Evolutionary conservation across 306 rosid genomes (phyloP).

Genomic region (Carpinus viminea): DNA sequence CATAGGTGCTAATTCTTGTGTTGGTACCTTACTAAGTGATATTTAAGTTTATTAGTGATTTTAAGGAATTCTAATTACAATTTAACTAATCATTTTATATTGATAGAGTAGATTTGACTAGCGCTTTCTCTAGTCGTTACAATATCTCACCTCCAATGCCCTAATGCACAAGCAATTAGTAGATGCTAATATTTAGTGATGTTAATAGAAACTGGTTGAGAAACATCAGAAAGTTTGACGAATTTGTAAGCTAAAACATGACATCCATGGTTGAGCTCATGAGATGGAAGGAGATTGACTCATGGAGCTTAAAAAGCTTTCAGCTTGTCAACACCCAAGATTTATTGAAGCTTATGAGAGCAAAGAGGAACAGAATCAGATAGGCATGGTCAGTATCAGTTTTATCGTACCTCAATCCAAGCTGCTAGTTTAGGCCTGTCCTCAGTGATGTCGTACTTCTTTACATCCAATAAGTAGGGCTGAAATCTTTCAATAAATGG

Average conservation of each 20-base stretch:
- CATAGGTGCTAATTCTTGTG: no score
- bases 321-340: not conserved
- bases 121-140: no score
- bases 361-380: not conserved
- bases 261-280: not conserved
- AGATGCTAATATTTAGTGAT: no score
- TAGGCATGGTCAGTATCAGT: not conserved
- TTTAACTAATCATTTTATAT: no score
- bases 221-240: no score
- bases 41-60: no score
- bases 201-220: not conserved
- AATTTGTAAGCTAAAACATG: no score
- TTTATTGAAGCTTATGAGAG: not conserved
- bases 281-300: not conserved
- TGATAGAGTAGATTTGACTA: no score
- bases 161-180: not conserved
- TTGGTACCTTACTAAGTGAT: no score
- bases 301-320: no score
- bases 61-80: no score
- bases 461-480: constrained; percentile 54
- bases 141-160: not conserved
- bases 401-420: constrained; percentile 62
- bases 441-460: constrained; percentile 55
- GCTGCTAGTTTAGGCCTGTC: constrained; percentile 70
- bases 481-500: constrained; percentile 85